A percentile compares a stretch with the other conserved stretches of the same genome.
phyloP scores from a whole-genome alignment of 371 early-diverging fungal species.

The Apophysomyces trapeziformis region DNA sequence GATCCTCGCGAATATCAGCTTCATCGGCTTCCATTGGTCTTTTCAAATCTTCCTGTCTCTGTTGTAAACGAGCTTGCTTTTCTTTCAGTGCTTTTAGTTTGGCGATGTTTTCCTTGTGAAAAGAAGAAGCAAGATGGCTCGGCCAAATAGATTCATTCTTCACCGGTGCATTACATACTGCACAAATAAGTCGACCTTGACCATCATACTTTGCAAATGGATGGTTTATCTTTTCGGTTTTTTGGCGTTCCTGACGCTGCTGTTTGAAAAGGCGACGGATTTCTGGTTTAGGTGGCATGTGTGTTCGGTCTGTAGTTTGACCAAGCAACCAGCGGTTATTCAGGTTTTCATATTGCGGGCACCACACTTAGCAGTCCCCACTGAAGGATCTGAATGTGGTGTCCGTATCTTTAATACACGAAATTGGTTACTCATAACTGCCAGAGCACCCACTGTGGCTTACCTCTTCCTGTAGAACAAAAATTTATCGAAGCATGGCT shows the following conservation, averaged over 20 bases:
- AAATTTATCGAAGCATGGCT: not conserved
- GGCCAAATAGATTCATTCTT: slow-evolving; percentile 44
- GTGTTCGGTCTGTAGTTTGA: not conserved
- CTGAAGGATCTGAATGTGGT: no score
- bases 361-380: not conserved
- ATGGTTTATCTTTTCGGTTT: slow-evolving; percentile 37
- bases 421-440: not conserved
- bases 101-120: slow-evolving; percentile 44
- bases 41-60: slow-evolving; percentile 18
- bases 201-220: slow-evolving; percentile 55
- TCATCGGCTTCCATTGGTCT: slow-evolving; percentile 21
- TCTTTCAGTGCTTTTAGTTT: slow-evolving; percentile 45
- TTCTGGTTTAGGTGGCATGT: slow-evolving; percentile 41
- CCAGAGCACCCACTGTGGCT: not conserved
- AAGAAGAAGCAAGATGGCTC: slow-evolving; percentile 36
- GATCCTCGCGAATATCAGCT: slow-evolving; percentile 14
- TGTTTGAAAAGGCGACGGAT: slow-evolving; percentile 49
- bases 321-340: no score
- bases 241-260: slow-evolving; percentile 42
- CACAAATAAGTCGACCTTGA: slow-evolving; percentile 36
- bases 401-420: not conserved
- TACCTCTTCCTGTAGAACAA: not conserved
- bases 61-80: slow-evolving; percentile 15
- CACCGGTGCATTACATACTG: slow-evolving; percentile 37
- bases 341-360: not conserved